Percentiles rank a stretch among this genome's conserved stretches.
Conservation (phyloP, 345 rosid species). For the Eucalyptus regnans region DNA sequence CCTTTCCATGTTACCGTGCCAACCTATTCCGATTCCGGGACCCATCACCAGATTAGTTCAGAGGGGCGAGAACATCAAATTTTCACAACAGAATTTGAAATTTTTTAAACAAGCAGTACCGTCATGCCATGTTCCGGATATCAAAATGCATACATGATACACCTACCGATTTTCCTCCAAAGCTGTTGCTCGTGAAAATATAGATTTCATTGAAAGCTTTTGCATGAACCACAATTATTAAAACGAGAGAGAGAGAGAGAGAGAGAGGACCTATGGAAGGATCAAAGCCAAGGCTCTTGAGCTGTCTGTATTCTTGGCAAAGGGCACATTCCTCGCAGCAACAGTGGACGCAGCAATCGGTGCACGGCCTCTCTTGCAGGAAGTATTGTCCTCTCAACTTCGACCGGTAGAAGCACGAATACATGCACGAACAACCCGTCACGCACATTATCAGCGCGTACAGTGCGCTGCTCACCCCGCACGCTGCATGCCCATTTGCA, state of each 20-base stretch:
- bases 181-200: neutral
- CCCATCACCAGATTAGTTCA: neutral
- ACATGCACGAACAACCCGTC: constrained; percentile 38
- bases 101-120: neutral
- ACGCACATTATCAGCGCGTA: constrained; percentile 19
- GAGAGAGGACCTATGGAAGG: constrained; percentile 23
- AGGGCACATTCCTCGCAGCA: constrained; percentile 55
- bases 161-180: neutral
- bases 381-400: constrained; percentile 55
- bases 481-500: constrained; percentile 21
- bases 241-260: neutral
- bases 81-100: neutral
- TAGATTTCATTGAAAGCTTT: neutral
- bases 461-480: constrained; percentile 36
- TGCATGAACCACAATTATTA: neutral
- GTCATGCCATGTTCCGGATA: neutral
- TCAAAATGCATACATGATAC: neutral
- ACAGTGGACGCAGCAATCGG: constrained; percentile 41
- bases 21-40: constrained; percentile 15
- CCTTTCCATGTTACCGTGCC: constrained; percentile 73
- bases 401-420: constrained; percentile 52
- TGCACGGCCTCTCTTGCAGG: constrained; percentile 37
- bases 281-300: constrained; percentile 46
- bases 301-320: constrained; percentile 60
- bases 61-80: neutral